Evolutionary conservation across 306 rosid genomes (phyloP).

Genomic region (Echinosophora koreensis): DNA sequence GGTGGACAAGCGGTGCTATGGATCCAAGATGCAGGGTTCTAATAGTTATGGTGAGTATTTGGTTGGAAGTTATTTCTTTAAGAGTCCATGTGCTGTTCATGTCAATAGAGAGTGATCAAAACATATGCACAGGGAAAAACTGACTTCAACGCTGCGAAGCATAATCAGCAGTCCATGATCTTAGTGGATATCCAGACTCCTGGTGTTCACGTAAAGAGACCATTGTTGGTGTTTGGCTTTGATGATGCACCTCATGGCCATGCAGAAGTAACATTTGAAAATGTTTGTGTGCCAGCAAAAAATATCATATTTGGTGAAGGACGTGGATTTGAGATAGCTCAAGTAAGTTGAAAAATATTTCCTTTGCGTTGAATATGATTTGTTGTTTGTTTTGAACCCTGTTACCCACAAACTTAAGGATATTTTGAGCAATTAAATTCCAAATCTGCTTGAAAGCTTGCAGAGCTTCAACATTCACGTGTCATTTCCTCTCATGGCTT

Average conservation of each 20-base stretch:
- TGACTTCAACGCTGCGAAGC: constrained; percentile 78
- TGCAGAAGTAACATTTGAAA: constrained; percentile 85
- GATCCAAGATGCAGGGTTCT: constrained; percentile 96
- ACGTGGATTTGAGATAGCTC: constrained; percentile 97
- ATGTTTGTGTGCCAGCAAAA: constrained; percentile 76
- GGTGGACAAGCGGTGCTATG: constrained; percentile 99
- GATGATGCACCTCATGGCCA: constrained; percentile 99
- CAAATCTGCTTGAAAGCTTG: constrained; percentile 1
- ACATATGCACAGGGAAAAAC: constrained; percentile 83
- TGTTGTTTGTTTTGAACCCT: constrained; percentile 37
- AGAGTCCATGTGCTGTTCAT: constrained; percentile 24
- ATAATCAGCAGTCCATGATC: constrained; percentile 97
- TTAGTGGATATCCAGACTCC: constrained; percentile 87
- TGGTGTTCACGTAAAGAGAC: constrained; percentile 83
- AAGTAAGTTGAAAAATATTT: constrained; percentile 62
- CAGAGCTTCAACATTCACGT: neutral
- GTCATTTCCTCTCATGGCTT: constrained; percentile 14
- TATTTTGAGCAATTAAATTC: constrained; percentile 19
- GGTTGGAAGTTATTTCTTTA: constrained; percentile 30
- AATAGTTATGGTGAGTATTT: constrained; percentile 86
- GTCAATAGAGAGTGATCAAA: constrained; percentile 43
- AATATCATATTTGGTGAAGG: constrained; percentile 94
- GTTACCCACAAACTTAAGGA: neutral
- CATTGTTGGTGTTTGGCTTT: constrained; percentile 88
- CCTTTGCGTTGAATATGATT: constrained; percentile 1